Base-by-base conservation (phyloP, 139 green algal genomes). In the Dunaliella primolecta region DNA sequence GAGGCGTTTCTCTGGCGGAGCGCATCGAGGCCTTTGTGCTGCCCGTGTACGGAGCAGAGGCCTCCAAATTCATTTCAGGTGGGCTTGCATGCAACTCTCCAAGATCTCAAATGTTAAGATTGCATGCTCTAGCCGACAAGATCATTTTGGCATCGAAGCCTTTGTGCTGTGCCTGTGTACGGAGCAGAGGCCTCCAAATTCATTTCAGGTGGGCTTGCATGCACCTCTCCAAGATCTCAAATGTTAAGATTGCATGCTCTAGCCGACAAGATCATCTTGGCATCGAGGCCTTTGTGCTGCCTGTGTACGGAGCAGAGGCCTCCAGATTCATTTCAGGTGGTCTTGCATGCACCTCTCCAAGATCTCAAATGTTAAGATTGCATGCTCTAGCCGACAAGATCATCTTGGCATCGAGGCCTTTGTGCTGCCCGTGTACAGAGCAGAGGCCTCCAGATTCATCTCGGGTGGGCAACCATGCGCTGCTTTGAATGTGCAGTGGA, bases 21-120 rank as follows among this genome's bases (percentile, higher is more conserved):
- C 86, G 84, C n/a, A 78, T 95, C 0, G 83, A 89, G 70, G 85
- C 36, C 3, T 74, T 72, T 7, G 33, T 94, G 32, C 64, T 89
- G 37, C 82, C 85, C 3, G 3, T 87, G 33, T 86, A 91, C 35
- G 72, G 75, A 24, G 89, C 88, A 75, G 57, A 86, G 29, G 74
- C 56, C 23, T 83, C 30, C 35, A 92, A 92, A 81, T 92, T 93
- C 35, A 85, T 93, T 37, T 75, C 86, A 82, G 86, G 86, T 89
- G 35, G 34, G 83, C 29, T 31, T n/a, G n/a, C n/a, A n/a, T n/a
- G n/a, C n/a, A n/a, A n/a, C n/a, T n/a, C n/a, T n/a, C n/a, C n/a
- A n/a, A n/a, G n/a, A n/a, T n/a, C n/a, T n/a, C n/a, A n/a, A n/a
- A n/a, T n/a, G n/a, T n/a, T n/a, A 64, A 64, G 77, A 56, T 82